Evolutionary conservation across 2,329 filamentous ascomycete genomes (phyloP).

Genomic region (Verticillium alfalfae): DNA sequence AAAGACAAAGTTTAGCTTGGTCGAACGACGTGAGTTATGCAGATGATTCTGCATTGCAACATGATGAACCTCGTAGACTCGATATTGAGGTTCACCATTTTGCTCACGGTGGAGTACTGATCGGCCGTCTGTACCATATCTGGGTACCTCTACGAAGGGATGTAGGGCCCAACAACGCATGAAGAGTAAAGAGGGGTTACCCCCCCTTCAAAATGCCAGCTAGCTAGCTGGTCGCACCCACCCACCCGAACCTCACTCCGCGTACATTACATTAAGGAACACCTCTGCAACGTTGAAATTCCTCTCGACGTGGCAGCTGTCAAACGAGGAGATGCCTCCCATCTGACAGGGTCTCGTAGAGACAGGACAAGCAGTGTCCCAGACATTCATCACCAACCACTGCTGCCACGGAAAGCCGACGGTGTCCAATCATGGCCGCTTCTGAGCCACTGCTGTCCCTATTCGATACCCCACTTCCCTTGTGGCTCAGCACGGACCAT

Average conservation of each 20-base stretch:
- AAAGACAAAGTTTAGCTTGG: too few species aligned
- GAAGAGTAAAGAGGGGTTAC: not conserved
- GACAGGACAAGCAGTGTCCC: not conserved
- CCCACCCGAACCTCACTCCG: not conserved
- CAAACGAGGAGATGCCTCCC: not conserved
- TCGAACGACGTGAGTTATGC: too few species aligned
- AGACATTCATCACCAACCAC: not conserved
- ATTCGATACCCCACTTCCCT: not conserved
- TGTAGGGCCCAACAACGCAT: not conserved
- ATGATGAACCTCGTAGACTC: too few species aligned
- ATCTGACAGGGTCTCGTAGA: not conserved
- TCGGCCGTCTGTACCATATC: too few species aligned
- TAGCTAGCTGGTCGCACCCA: not conserved
- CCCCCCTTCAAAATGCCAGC: not conserved
- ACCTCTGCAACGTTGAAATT: not conserved
- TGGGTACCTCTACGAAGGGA: too few species aligned
- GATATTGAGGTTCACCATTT: too few species aligned
- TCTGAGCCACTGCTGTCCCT: not conserved
- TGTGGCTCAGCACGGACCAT: conserved; percentile 8
- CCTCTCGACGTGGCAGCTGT: not conserved
- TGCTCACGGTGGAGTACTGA: too few species aligned
- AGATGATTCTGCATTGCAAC: too few species aligned
- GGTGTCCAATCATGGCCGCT: not conserved
- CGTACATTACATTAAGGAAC: not conserved
- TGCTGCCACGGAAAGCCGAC: not conserved